Percentiles rank a stretch among this genome's conserved stretches.
phyloP scores from a whole-genome alignment of 257 asterid species.

The Dorcoceras hygrometricum region DNA sequence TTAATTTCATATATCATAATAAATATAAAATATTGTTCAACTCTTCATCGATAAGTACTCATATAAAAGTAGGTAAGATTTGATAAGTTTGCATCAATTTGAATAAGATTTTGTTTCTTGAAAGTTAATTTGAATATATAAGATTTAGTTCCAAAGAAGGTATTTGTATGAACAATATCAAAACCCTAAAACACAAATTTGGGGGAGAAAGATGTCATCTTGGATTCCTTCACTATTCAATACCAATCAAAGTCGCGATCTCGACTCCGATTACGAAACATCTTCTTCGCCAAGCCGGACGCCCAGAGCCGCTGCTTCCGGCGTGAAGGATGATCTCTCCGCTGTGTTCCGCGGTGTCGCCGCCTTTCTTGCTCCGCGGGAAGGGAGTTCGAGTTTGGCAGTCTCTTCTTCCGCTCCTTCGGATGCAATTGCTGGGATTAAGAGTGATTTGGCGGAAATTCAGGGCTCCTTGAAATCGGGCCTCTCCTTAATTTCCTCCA shows the following conservation, averaged over 20 bases:
- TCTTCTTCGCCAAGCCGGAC: conserved; percentile 24
- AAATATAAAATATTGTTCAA: too few relatives aligned
- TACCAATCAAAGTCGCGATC: neutral
- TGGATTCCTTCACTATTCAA: conserved; percentile 61
- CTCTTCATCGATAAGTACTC: too few relatives aligned
- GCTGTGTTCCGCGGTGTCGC: conserved; percentile 66
- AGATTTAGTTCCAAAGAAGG: neutral
- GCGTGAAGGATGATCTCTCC: conserved; percentile 45
- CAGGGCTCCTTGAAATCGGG: conserved; percentile 65
- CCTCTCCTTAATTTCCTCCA: conserved; percentile 53
- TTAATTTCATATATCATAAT: too few relatives aligned
- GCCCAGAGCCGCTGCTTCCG: conserved; percentile 29
- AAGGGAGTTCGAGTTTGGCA: conserved; percentile 21
- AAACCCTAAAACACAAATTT: neutral
- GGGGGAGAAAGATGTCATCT: conserved; percentile 50
- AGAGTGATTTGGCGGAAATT: conserved; percentile 65
- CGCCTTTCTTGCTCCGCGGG: conserved; percentile 60
- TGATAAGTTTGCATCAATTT: neutral
- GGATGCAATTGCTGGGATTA: conserved; percentile 52
- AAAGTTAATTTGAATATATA: too few relatives aligned
- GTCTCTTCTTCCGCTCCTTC: conserved; percentile 31
- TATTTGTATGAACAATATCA: neutral
- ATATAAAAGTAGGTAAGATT: neutral
- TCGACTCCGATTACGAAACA: conserved; percentile 32
- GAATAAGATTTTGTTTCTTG: neutral